Percentiles rank a stretch among this genome's conserved stretches.
Conservation (phyloP, 805 yeast species). For the Yamadazyma insecticola region DNA sequence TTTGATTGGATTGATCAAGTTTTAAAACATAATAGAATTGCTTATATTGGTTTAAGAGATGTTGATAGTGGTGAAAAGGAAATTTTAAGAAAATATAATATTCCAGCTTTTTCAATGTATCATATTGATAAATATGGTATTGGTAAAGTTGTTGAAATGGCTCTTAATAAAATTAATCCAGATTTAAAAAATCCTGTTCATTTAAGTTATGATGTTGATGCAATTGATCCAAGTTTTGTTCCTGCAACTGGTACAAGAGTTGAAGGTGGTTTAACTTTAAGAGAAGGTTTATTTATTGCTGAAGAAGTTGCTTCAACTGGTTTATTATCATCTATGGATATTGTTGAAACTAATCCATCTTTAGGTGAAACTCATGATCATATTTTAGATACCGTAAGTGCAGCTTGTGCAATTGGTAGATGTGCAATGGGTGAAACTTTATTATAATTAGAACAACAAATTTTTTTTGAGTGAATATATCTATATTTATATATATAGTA, state of each 20-base stretch:
- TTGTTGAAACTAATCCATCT: slow-evolving; percentile 91
- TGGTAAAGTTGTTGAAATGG: slow-evolving; percentile 87
- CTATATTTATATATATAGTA: no score
- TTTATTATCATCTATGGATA: slow-evolving; percentile 79
- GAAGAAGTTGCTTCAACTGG: slow-evolving; percentile 92
- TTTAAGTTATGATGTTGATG: slow-evolving; percentile 92
- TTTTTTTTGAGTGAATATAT: no score
- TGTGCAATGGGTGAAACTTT: slow-evolving; percentile 94
- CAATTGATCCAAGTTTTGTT: slow-evolving; percentile 88
- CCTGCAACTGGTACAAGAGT: slow-evolving; percentile 99
- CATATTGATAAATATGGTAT: slow-evolving; percentile 94
- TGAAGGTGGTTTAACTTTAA: slow-evolving; percentile 88
- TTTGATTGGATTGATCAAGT: slow-evolving; percentile 72
- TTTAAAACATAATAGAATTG: slow-evolving; percentile 66
- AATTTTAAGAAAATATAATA: slow-evolving; percentile 64
- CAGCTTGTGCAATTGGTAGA: slow-evolving; percentile 87
- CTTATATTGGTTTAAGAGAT: slow-evolving; percentile 92
- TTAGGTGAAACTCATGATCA: slow-evolving; percentile 75
- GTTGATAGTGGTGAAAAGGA: slow-evolving; percentile 83
- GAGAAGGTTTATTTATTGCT: slow-evolving; percentile 90
- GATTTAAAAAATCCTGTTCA: slow-evolving; percentile 68
- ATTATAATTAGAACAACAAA: no score
- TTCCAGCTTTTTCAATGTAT: slow-evolving; percentile 90
- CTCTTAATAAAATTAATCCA: slow-evolving; percentile 74
- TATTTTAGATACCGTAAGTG: slow-evolving; percentile 77